Base-by-base conservation (phyloP, 2,329 filamentous ascomycete species). In the Annulohypoxylon truncatum region DNA sequence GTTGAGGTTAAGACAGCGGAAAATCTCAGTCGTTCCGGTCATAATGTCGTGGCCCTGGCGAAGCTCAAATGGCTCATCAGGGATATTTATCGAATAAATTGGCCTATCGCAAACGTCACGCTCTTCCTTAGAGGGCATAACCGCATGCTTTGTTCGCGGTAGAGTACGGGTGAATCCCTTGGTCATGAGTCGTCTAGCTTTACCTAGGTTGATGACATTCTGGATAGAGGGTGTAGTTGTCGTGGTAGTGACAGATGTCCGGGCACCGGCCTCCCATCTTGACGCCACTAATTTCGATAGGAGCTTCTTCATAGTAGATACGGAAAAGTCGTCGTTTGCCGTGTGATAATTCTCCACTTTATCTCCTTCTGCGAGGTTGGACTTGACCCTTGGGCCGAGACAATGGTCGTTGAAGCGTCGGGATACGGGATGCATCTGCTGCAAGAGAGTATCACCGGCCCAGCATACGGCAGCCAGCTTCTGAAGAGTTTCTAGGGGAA, bases 361-460 rank as follows among this genome's bases (percentile, higher is more conserved):
- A 10, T 26, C 15, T 33, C 18, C 46, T 2, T n/a, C 7, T 9
- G 8, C 63, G 26, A 61, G 40, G 12, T 26, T 24, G 18, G 59
- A 40, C 26, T 9, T 24, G 8, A 26, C 9, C 26, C 59, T 53
- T 18, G 47, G 38, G 1, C 53, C 58, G 7, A 38, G 3, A 20
- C 48, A 59, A 26, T 15, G 18, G 1, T n/a, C 18, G 2, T 59
- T 51, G 33, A 31, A 20, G 3, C 46, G 33, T 1, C 69, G 63
- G 7, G 50, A 31, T 2, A 55, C 8, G 7, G 58, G 64, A 40
- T 72, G 67, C 28, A 71, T 28, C 7, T 59, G 51, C 8, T 35
- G 35, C 5, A 72, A 15, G n/a, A 68, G 24, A 2, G 8, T 9
- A 13, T 69, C 67, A 3, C 56, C 54, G 20, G 65, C 63, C 67